Conservation (phyloP, 2,329 filamentous ascomycete genomes). For the Fusarium sp. region DNA sequence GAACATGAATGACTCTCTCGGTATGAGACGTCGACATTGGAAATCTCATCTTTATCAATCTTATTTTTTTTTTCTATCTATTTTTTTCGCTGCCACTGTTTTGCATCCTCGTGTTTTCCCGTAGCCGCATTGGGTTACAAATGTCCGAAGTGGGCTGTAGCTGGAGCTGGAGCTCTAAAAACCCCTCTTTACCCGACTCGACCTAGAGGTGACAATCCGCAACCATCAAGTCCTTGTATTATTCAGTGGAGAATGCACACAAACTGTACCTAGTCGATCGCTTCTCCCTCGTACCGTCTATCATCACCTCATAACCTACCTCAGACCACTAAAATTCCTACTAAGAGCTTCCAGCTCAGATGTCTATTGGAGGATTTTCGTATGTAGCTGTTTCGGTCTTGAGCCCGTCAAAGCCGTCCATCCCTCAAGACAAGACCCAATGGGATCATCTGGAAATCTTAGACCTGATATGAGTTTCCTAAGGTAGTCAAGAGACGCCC, state of each 20-base stretch:
- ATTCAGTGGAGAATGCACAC: background rate
- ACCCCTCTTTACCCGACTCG: conserved; percentile 12
- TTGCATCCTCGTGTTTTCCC: background rate
- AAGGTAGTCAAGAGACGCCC: background rate
- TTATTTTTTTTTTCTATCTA: background rate
- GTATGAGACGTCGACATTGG: conserved; percentile 1
- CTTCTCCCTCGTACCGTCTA: conserved; percentile 21
- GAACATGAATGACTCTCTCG: background rate
- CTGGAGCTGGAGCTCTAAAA: conserved; percentile 37
- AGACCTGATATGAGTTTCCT: background rate
- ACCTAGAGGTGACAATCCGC: conserved; percentile 19
- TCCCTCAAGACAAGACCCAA: conserved; percentile 19
- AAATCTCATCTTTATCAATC: background rate
- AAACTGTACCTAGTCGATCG: conserved; percentile 15
- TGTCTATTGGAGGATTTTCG: conserved; percentile 32
- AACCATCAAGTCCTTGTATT: conserved; percentile 21
- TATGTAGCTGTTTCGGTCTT: conserved; percentile 23
- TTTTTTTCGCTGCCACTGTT: background rate
- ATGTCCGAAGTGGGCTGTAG: conserved; percentile 38
- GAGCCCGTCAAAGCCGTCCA: conserved; percentile 28
- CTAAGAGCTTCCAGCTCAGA: conserved; percentile 20
- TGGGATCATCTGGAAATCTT: conserved; percentile 15
- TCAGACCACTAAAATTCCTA: conserved; percentile 34
- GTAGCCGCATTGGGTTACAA: conserved; percentile 16
- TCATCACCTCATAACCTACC: conserved; percentile 20